Evolutionary conservation across 495 filamentous ascomycete species (phyloP), one percentile per base, ranked within the genome.

Genomic region (Evernia prunastri): DNA sequence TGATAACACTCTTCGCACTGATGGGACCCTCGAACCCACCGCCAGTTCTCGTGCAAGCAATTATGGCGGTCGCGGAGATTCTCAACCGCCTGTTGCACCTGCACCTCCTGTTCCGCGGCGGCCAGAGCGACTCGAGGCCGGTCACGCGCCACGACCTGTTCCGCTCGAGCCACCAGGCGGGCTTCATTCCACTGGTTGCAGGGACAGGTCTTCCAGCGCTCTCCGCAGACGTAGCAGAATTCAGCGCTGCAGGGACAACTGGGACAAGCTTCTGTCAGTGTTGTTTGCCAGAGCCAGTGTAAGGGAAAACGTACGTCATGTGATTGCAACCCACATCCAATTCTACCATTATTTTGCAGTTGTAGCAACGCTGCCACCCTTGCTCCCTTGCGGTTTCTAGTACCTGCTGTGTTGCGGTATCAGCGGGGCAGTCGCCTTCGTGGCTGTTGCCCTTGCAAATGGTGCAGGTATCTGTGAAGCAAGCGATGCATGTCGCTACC

Each of bases 201-300:
- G 6, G 13, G 0, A 63, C 83, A 87, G 0, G 66, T 77, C 62
- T 80, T 80, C 82, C 84, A 87, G 13, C 13, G 36, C 3, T 62
- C 58, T 7, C 80, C 82, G 64, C 84, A 87, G 3, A 74, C 69
- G 56, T 87, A 87, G 66, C 84, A 87, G 68, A 87, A 87, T 59
- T 86, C 64, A 4, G 77, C 75, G 15, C 74, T 69, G 60, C 84
- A 87, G 31, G 57, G 70, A 66, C 84, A 87, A 8, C 79, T 83
- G 66, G 63, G 45, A 11, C 27, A 31, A 20, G 5, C 33, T 6
- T 53, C 20, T 6, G 31, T 67, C 58, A 66, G 47, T 49, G 13
- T 18, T 53, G 47, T n/a, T n/a, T n/a, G 49, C 15, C 49, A 17
- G 49, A 63, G 40, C 39, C 0, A 37, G 31, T 13, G 13, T 37